Evolutionary conservation across 2,329 filamentous ascomycete species (phyloP).

Genomic region (Paecilomyces fulvus): DNA sequence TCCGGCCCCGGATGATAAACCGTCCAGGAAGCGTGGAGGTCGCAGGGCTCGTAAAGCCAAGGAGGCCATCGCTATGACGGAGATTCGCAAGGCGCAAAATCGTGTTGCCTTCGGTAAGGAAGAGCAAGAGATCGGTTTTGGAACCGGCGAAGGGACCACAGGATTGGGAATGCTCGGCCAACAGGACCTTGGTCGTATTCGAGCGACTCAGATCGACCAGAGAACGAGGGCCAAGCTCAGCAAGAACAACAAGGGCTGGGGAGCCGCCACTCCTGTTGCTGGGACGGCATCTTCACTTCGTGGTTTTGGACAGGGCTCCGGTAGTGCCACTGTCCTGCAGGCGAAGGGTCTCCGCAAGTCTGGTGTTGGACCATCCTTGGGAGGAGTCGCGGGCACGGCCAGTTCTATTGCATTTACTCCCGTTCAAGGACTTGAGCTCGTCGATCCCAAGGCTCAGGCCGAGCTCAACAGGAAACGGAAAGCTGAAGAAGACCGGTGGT

Average conservation of each 20-base stretch:
- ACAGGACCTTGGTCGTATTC: constrained; percentile 77
- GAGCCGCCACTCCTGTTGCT: constrained; percentile 51
- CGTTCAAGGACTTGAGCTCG: constrained; percentile 87
- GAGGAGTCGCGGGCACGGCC: constrained; percentile 61
- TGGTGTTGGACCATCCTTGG: constrained; percentile 67
- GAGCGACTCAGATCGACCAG: constrained; percentile 81
- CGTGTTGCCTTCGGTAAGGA: constrained; percentile 93
- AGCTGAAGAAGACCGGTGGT: constrained; percentile 91
- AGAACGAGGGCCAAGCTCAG: constrained; percentile 87
- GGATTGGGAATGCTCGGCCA: constrained; percentile 95
- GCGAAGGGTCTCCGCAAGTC: constrained; percentile 71
- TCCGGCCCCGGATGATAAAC: constrained; percentile 91
- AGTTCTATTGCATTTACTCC: constrained; percentile 89
- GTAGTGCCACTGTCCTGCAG: constrained; percentile 60
- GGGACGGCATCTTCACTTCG: constrained; percentile 71
- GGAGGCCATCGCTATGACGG: constrained; percentile 94
- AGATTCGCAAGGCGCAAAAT: constrained; percentile 92
- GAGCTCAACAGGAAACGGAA: constrained; percentile 86
- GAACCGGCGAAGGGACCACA: constrained; percentile 71
- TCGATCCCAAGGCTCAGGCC: constrained; percentile 83
- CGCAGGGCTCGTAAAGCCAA: constrained; percentile 87
- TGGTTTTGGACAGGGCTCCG: constrained; percentile 60
- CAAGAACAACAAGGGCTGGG: constrained; percentile 96
- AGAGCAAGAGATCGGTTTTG: constrained; percentile 87
- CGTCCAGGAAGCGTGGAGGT: constrained; percentile 83